phyloP scores from a whole-genome alignment of 2,329 filamentous ascomycete species.

The Diaporthe australafricana region DNA sequence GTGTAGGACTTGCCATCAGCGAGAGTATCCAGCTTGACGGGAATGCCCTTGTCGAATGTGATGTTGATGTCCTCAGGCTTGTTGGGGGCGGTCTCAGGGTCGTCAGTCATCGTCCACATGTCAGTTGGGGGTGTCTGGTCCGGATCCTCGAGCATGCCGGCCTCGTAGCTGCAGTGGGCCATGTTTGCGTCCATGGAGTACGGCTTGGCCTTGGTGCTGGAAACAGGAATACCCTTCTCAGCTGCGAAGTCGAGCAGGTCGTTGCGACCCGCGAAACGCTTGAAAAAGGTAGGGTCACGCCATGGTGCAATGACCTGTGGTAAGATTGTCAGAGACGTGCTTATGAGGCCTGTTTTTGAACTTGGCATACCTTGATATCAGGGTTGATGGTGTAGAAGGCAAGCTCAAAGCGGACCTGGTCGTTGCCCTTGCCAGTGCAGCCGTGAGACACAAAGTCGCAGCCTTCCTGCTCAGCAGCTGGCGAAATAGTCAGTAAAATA shows the following conservation, averaged over 20 bases:
- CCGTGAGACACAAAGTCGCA: constrained; percentile 65
- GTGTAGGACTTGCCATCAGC: constrained; percentile 71
- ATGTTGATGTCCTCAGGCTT: constrained; percentile 78
- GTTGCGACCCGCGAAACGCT: constrained; percentile 74
- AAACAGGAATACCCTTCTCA: constrained; percentile 76
- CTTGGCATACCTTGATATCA: constrained; percentile 63
- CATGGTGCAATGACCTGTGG: constrained; percentile 74
- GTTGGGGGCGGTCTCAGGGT: constrained; percentile 77
- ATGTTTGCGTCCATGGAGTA: constrained; percentile 60
- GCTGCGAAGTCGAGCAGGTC: constrained; percentile 80
- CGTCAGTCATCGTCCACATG: constrained; percentile 82
- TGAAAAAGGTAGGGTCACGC: constrained; percentile 76
- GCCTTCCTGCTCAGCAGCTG: constrained; percentile 71
- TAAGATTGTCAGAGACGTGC: background rate
- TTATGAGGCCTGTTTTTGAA: background rate
- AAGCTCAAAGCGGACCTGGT: constrained; percentile 74
- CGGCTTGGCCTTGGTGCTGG: constrained; percentile 73
- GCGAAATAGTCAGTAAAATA: constrained; percentile 37
- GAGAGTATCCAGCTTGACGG: constrained; percentile 61
- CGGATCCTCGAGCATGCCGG: constrained; percentile 77
- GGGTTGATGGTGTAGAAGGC: constrained; percentile 61
- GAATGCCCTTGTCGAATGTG: constrained; percentile 80
- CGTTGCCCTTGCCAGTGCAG: constrained; percentile 64
- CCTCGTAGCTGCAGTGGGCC: constrained; percentile 76
- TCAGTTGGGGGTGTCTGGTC: constrained; percentile 76